Conservation (phyloP, 2,329 filamentous ascomycete genomes). For the Paraconiothyrium sp. region DNA sequence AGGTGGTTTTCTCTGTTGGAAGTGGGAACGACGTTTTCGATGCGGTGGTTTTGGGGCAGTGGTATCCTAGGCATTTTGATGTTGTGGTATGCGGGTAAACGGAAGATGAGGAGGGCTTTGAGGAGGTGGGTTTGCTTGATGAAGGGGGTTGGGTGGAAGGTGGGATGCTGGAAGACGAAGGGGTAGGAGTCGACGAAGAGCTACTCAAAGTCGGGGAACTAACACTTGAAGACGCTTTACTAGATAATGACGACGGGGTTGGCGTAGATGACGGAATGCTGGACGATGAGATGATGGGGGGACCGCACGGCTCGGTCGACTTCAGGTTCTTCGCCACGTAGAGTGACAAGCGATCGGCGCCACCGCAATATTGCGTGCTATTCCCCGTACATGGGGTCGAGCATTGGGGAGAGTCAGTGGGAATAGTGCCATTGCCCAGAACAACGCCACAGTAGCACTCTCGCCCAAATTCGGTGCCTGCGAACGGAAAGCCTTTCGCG, state of each 20-base stretch:
- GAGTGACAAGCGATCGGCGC: slow-evolving; percentile 33
- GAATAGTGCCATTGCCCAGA: slow-evolving; percentile 43
- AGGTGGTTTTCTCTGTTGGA: slow-evolving; percentile 1
- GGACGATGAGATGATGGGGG: slow-evolving; percentile 20
- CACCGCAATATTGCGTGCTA: slow-evolving; percentile 24
- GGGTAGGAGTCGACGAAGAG: not conserved
- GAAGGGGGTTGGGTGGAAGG: not conserved
- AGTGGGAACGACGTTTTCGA: not conserved
- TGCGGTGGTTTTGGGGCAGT: slow-evolving; percentile 6
- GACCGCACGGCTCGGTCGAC: slow-evolving; percentile 24
- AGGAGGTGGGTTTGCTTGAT: not conserved
- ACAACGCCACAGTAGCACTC: slow-evolving; percentile 49
- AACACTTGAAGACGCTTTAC: not conserved
- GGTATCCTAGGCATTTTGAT: slow-evolving; percentile 3
- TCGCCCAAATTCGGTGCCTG: slow-evolving; percentile 44
- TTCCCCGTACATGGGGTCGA: slow-evolving; percentile 26
- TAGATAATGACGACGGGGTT: slow-evolving; percentile 9
- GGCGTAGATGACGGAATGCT: slow-evolving; percentile 16
- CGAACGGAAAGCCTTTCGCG: slow-evolving; percentile 46
- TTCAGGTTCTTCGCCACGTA: slow-evolving; percentile 30
- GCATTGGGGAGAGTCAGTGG: slow-evolving; percentile 19
- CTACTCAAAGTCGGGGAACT: not conserved
- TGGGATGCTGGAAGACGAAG: not conserved
- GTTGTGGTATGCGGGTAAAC: not conserved
- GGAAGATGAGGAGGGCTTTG: not conserved